Evolutionary conservation across 495 filamentous ascomycete genomes (phyloP), one percentile per base, ranked within the genome.

Genomic region (Tuber aestivum): DNA sequence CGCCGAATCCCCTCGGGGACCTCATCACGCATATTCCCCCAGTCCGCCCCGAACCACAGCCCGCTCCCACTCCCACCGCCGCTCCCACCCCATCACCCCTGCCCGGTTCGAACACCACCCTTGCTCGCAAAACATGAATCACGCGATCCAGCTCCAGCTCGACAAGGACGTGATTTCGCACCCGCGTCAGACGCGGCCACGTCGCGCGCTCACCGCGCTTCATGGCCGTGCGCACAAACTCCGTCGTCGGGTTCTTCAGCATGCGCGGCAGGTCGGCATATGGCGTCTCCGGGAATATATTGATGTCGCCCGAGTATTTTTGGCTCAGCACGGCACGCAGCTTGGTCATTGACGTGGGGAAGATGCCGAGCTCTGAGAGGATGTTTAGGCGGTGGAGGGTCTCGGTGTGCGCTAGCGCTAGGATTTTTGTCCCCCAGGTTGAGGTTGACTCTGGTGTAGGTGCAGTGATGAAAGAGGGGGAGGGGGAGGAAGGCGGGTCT

Each of bases 301-400:
- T 97, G 83, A 97, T 97, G 83, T 97, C 94, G n/a, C 95, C 95
- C 5, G 91, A 92, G 79, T 97, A 97, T 77, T 91, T 93, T 80
- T 97, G 94, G 77, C 90, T 94, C 70, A 97, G 85, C 35, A 97
- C 91, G 0, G 92, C 93, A 41, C 90, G 88, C 10, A 89, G 85
- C 81, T 97, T 97, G 44, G 90, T 93, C 76, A 97, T 84, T 3
- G 90, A 86, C 72, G 90, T 97, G 37, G 92, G 92, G 78, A 96
- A 93, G 71, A 97, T 85, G 71, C 94, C 93, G 16, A 96, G 83
- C 81, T 97, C 95, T 3, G 92, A 89, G 44, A 96, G 85, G 35
- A 93, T 88, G 68, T 93, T 90, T 87, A 97, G 89, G 32, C 94
- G 88, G 83, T 97, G 91, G 18, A 97, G 83, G 0, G 90, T 87